Base-by-base conservation (phyloP, 2,329 filamentous ascomycete genomes). In the Aspergillus ochraceoroseus region DNA sequence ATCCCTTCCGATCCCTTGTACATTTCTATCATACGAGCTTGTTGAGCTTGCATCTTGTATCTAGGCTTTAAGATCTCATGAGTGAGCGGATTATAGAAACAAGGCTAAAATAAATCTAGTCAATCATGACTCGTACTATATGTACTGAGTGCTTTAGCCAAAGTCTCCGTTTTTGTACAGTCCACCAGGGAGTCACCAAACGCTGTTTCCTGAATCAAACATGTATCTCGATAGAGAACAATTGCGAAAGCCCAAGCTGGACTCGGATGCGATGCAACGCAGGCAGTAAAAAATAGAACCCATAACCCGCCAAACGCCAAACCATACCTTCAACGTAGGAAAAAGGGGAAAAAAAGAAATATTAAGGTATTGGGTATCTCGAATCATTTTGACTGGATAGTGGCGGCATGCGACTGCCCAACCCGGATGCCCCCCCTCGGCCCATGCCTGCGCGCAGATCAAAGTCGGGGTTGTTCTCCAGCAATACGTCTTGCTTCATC, bases 381-480 rank as follows among this genome's bases (percentile, higher is more conserved):
- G 53, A 38, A 39, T 33, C 17, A 37, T 49, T 48, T 38, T 43
- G 44, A 41, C 41, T 25, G 41, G 44, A 47, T 34, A 58, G 41
- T n/a, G 52, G 44, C 22, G 58, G 58, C 49, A 61, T 58, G 11
- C 54, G 49, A 23, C 53, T 46, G 12, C 53, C 51, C 17, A 32
- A 33, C 28, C 51, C 47, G 19, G 41, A 41, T 32, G 47, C 48
- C 20, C 51, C 52, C 2, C 51, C 52, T 13, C 52, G 46, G 17
- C 53, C 53, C 22, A 52, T 46, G 15, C 47, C 54, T 8, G 43
- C 66, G 1, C 81, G 82, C 18, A 95, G 63, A 49, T 83, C 76
- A 66, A 95, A 95, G 62, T 95, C 88, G 0, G 89, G 88, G 57
- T 94, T 95, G 30, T 73, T 80, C 55, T 82, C 80, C 44, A 94